phyloP scores from a whole-genome alignment of 2,329 filamentous ascomycete species.

The Penicillium aurantiogriseum region DNA sequence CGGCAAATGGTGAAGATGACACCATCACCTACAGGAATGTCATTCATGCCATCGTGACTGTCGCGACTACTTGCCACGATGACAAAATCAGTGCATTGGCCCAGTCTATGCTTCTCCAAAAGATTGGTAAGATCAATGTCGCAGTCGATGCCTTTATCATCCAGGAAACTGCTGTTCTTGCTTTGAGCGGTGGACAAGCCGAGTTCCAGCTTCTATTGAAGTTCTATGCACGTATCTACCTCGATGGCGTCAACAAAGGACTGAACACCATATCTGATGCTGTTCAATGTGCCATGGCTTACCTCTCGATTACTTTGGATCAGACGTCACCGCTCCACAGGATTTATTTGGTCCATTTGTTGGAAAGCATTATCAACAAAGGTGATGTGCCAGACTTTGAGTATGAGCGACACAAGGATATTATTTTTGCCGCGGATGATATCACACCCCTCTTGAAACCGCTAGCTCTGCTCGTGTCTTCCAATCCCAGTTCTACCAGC shows the following conservation, averaged over 20 bases:
- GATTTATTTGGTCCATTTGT: conserved; percentile 77
- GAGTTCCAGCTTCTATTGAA: conserved; percentile 87
- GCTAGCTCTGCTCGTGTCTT: conserved; percentile 77
- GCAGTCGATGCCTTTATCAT: conserved; percentile 83
- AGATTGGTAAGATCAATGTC: conserved; percentile 79
- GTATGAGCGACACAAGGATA: conserved; percentile 71
- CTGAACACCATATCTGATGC: conserved; percentile 68
- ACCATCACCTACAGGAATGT: conserved; percentile 77
- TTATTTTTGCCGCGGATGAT: conserved; percentile 78
- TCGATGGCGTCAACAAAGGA: conserved; percentile 69
- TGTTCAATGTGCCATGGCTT: conserved; percentile 74
- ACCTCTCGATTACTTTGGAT: conserved; percentile 68
- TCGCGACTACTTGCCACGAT: conserved; percentile 77
- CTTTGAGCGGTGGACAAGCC: conserved; percentile 70
- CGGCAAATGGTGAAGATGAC: conserved; percentile 73
- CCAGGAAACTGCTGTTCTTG: conserved; percentile 73
- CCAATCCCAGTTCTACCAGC: conserved; percentile 22
- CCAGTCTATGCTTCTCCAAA: conserved; percentile 94
- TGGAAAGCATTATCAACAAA: conserved; percentile 85
- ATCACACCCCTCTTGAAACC: conserved; percentile 86
- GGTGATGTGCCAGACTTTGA: conserved; percentile 78
- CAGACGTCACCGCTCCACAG: conserved; percentile 73
- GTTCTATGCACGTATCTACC: conserved; percentile 72
- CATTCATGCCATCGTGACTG: conserved; percentile 92
- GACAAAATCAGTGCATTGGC: conserved; percentile 91